Base-by-base conservation (phyloP, 106 monocot genomes). In the Acorus calamus region DNA sequence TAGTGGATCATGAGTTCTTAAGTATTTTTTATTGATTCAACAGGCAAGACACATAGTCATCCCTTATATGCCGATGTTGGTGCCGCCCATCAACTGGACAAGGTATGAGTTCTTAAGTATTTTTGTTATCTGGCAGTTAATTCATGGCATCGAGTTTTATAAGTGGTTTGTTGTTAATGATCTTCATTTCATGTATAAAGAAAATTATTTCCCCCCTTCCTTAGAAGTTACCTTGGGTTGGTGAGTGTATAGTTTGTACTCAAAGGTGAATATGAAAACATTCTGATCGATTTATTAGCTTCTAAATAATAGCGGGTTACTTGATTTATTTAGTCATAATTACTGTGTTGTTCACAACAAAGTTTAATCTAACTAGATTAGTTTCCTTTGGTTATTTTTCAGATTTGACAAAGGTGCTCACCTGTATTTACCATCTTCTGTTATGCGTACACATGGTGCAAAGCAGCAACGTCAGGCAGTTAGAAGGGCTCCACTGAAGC, bases 21-120 rank as follows among this genome's bases (percentile, higher is more conserved):
- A 44, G 57, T 4, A 41, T 55, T 61, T 60, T 6, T 49, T 42
- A 42, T 43, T 49, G 11, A 43, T 76, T 76, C 75, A 43, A 53
- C 79, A 96, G 94, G 90, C 94, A 64, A 84, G 87, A 52, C 87
- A 96, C 74, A 91, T 90, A 76, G 87, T 96, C 50, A 87, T 96
- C 13, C 94, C 94, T 57, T 96, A 96, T 56, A 91, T 87, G 84
- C 94, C 94, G 51, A 96, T 96, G 94, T 73, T 96, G 60, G 77
- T 96, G 10, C 90, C 94, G 74, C 90, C 94, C 50, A 56, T 87
- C 43, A 71, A 72, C 71, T 96, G 94, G 94, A 79, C 80, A 49
- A 84, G 90, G 94, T 96, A 81, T 65, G 80, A 66, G 41, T 5
- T 56, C 10, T 42, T 43, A 42, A 52, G 11, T 43, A 3, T 44